phyloP scores from a whole-genome alignment of 2,329 filamentous ascomycete genomes.

The Ilyonectria sp. region DNA sequence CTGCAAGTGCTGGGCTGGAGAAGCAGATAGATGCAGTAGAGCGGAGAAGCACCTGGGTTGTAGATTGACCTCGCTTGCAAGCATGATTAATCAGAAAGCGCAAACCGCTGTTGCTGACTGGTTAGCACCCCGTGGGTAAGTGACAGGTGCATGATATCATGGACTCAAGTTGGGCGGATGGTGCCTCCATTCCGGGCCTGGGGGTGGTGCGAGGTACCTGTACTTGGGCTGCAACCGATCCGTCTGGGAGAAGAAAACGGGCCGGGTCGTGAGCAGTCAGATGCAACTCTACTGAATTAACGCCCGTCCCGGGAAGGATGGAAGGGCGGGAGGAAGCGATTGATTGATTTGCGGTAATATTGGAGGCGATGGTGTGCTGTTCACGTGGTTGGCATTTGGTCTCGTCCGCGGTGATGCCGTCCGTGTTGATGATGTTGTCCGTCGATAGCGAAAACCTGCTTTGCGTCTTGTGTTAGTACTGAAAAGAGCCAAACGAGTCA shows the following conservation, averaged over 20 bases:
- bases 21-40: slow-evolving; percentile 28
- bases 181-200: slow-evolving; percentile 8
- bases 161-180: slow-evolving; percentile 17
- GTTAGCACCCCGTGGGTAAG: slow-evolving; percentile 30
- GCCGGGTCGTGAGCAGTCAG: slow-evolving; percentile 17
- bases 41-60: slow-evolving; percentile 33
- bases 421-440: not conserved
- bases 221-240: slow-evolving; percentile 9
- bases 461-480: not conserved
- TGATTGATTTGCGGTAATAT: slow-evolving; percentile 25
- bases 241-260: slow-evolving; percentile 21
- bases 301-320: slow-evolving; percentile 3
- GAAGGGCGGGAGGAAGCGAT: slow-evolving; percentile 4
- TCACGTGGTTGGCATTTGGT: slow-evolving; percentile 16
- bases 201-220: slow-evolving; percentile 19
- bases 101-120: slow-evolving; percentile 27
- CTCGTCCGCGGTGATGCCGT: slow-evolving; percentile 1
- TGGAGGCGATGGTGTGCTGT: slow-evolving; percentile 10
- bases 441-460: not conserved
- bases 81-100: slow-evolving; percentile 11
- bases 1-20: slow-evolving; percentile 8
- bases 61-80: slow-evolving; percentile 31
- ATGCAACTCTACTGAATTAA: slow-evolving; percentile 7
- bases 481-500: not conserved
- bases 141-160: slow-evolving; percentile 37